Evolutionary conservation across 495 filamentous ascomycete genomes (phyloP).

Genomic region (Hapsidospora chrysogenum): DNA sequence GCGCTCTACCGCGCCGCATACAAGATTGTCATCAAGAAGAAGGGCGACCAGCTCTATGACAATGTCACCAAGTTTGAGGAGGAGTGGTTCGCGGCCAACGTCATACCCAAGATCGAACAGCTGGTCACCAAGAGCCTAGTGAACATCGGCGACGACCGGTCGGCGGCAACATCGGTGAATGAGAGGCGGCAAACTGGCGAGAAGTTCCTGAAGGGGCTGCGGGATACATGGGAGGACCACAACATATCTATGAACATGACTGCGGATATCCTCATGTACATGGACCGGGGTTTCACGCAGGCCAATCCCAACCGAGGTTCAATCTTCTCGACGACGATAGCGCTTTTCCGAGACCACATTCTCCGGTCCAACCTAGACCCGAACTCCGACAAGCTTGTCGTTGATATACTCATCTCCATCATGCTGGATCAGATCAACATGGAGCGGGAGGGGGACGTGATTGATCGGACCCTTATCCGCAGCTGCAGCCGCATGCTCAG

Average conservation of each 20-base stretch:
- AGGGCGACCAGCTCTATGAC: slow-evolving; percentile 71
- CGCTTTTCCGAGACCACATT: slow-evolving; percentile 71
- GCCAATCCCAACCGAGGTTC: slow-evolving; percentile 53
- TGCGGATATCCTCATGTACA: slow-evolving; percentile 96
- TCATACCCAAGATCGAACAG: slow-evolving; percentile 43
- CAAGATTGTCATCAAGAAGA: slow-evolving; percentile 77
- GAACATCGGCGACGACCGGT: slow-evolving; percentile 24
- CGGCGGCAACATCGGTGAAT: slow-evolving; percentile 40
- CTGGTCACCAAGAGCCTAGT: slow-evolving; percentile 45
- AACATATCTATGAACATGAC: slow-evolving; percentile 92
- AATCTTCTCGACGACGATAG: slow-evolving; percentile 72
- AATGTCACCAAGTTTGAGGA: slow-evolving; percentile 64
- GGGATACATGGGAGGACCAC: slow-evolving; percentile 72
- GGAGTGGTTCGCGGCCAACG: slow-evolving; percentile 53
- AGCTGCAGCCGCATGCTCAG: slow-evolving; percentile 85
- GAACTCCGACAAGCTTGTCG: slow-evolving; percentile 18
- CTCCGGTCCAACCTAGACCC: slow-evolving; percentile 30
- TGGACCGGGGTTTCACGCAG: slow-evolving; percentile 69
- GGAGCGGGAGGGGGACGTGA: slow-evolving; percentile 79
- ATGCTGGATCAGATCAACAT: slow-evolving; percentile 83
- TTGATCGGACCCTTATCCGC: slow-evolving; percentile 68
- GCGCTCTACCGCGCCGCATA: slow-evolving; percentile 93
- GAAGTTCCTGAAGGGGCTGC: slow-evolving; percentile 61
- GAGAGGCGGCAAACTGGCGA: slow-evolving; percentile 71
- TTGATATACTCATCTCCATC: slow-evolving; percentile 61